phyloP scores from a whole-genome alignment of 495 filamentous ascomycete species.

The Penicillium bialowiezense region DNA sequence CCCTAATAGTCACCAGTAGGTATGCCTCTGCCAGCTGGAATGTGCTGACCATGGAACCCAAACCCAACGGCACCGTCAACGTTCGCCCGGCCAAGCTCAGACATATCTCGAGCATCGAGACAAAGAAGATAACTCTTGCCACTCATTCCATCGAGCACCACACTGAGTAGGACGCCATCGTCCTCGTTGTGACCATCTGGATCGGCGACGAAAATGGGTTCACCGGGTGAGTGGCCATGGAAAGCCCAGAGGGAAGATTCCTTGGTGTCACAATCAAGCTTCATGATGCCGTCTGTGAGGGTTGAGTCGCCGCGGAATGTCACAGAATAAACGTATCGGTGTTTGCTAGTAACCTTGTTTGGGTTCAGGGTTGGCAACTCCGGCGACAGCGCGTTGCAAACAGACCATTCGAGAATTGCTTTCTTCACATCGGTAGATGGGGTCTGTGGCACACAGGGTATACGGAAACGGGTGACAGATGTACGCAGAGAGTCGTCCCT shows the following conservation, averaged over 20 bases:
- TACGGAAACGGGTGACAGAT: conserved; percentile 45
- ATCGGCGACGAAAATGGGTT: conserved; percentile 68
- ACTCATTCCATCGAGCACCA: conserved; percentile 63
- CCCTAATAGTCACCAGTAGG: conserved; percentile 34
- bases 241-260: conserved; percentile 50
- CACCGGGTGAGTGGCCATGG: conserved; percentile 66
- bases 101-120: conserved; percentile 63
- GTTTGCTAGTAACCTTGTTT: conserved; percentile 42
- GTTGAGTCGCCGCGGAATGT: conserved; percentile 56
- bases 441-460: conserved; percentile 32
- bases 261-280: conserved; percentile 60
- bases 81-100: conserved; percentile 64
- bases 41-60: conserved; percentile 71
- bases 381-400: conserved; percentile 30
- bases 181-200: conserved; percentile 45
- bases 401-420: conserved; percentile 35
- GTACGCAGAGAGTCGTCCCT: conserved; percentile 33
- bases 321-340: conserved; percentile 66
- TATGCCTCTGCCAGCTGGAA: conserved; percentile 24
- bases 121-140: conserved; percentile 68
- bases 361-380: conserved; percentile 74
- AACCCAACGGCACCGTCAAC: conserved; percentile 59
- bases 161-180: conserved; percentile 68
- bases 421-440: conserved; percentile 8
- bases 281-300: conserved; percentile 64